Conservation (phyloP, 805 yeast genomes). For the Starmerella tilneyi region DNA sequence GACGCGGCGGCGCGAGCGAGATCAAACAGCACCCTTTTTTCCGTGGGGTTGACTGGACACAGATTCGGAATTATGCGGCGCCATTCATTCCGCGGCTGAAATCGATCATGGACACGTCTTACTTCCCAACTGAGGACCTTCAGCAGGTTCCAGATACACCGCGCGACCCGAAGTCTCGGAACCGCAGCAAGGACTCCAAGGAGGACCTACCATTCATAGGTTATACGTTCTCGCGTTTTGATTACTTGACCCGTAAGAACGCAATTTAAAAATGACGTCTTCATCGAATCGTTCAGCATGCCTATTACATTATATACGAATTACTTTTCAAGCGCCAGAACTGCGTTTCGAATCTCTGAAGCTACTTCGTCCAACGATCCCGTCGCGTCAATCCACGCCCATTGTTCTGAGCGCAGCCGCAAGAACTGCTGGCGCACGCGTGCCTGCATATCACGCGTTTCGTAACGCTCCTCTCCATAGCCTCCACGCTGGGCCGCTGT, state of each 20-base stretch:
- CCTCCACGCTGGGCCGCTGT: constrained; percentile 50
- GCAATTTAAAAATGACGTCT: constrained; percentile 25
- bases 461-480: constrained; percentile 93
- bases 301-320: background rate
- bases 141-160: constrained; percentile 92
- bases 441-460: constrained; percentile 60
- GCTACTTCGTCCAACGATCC: constrained; percentile 48
- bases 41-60: constrained; percentile 92
- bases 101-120: constrained; percentile 89
- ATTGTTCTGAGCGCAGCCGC: constrained; percentile 29
- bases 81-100: constrained; percentile 88
- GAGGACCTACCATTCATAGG: constrained; percentile 96
- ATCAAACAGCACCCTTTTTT: constrained; percentile 85
- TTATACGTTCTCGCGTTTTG: constrained; percentile 90
- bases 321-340: background rate
- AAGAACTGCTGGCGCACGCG: constrained; percentile 54
- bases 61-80: constrained; percentile 77
- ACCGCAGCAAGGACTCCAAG: constrained; percentile 40
- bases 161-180: constrained; percentile 34
- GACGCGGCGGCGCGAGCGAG: constrained; percentile 88
- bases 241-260: constrained; percentile 56
- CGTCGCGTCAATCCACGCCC: constrained; percentile 52
- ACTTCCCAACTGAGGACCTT: constrained; percentile 95
- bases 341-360: background rate
- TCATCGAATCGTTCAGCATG: background rate